Conservation (phyloP, 1,139 yeast genomes). For the Debaryomycetaceae sp. region DNA sequence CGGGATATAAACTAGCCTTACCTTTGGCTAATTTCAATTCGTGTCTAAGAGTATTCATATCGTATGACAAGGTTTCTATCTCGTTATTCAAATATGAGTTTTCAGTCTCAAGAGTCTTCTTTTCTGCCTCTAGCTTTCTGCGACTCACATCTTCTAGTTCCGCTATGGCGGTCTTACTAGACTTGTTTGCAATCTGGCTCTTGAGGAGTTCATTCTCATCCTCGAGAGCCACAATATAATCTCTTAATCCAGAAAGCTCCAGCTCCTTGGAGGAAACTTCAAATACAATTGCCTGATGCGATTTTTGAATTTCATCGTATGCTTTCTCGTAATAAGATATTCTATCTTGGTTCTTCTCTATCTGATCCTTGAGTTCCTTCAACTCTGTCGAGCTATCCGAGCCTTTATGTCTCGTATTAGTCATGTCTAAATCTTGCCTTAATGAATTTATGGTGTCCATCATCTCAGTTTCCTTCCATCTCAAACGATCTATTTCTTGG, state of each 20-base stretch:
- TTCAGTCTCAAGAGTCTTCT: constrained; percentile 9
- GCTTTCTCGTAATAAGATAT: constrained; percentile 26
- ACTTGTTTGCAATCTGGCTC: constrained; percentile 7
- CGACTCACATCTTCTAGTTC: constrained; percentile 22
- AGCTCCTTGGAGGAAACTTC: constrained; percentile 12
- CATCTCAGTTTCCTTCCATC: constrained; percentile 14
- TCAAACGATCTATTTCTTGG: constrained; percentile 18
- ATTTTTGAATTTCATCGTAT: constrained; percentile 19
- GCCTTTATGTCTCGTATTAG: constrained; percentile 19
- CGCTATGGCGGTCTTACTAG: constrained; percentile 16
- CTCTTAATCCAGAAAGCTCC: constrained; percentile 9
- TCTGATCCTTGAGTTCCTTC: constrained; percentile 12
- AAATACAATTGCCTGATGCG: constrained; percentile 12
- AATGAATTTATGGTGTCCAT: constrained; percentile 3
- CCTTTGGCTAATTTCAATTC: constrained; percentile 68
- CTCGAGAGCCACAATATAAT: constrained; percentile 11
- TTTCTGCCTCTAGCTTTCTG: constrained; percentile 18
- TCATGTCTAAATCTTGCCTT: constrained; percentile 16
- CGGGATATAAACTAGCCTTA: constrained; percentile 4
- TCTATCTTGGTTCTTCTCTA: constrained; percentile 20
- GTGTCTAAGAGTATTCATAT: constrained; percentile 42
- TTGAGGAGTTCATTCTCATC: constrained; percentile 14
- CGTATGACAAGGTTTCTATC: constrained; percentile 14
- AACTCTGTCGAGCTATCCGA: constrained; percentile 13
- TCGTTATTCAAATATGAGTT: constrained; percentile 11